Evolutionary conservation across 225 moss, liverwort and hornwort genomes (phyloP).

Genomic region (Bryoerythrophyllum caledonicum): DNA sequence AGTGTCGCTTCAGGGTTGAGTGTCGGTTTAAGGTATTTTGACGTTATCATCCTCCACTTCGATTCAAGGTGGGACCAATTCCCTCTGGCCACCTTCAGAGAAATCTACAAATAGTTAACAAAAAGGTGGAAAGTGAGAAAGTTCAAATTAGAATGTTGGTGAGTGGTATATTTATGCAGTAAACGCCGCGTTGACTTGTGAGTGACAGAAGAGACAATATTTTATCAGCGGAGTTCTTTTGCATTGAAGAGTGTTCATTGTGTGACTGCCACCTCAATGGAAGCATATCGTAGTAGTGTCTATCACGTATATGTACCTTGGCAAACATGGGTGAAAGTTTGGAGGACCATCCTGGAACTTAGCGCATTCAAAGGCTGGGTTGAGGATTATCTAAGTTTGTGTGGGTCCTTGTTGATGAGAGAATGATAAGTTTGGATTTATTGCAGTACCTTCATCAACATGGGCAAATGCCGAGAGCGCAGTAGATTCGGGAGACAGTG

Average conservation of each 20-base stretch:
- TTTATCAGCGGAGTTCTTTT: too few species aligned
- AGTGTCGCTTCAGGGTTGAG: too few species aligned
- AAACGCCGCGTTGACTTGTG: conserved; percentile 8
- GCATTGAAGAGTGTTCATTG: not conserved
- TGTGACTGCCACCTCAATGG: not conserved
- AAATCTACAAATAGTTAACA: not conserved
- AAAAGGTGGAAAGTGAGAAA: not conserved
- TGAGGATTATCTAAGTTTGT: too few species aligned
- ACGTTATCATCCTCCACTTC: too few species aligned
- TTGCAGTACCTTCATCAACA: too few species aligned
- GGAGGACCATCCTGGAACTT: too few species aligned
- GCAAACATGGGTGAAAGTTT: too few species aligned
- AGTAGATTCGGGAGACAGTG: not conserved
- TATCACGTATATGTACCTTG: not conserved
- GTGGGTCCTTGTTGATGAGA: not conserved
- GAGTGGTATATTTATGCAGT: not conserved
- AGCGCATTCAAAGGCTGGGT: too few species aligned
- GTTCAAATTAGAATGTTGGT: conserved; percentile 10
- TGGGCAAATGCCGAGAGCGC: not conserved
- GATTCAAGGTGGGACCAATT: too few species aligned
- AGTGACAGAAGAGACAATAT: too few species aligned
- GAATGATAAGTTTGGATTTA: not conserved
- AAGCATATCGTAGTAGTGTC: not conserved
- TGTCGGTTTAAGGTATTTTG: too few species aligned
- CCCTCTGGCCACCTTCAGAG: too few species aligned